Evolutionary conservation across 352 stramenopile species (phyloP), one percentile per base, ranked within the genome.

Genomic region (Pythium coloratum): DNA sequence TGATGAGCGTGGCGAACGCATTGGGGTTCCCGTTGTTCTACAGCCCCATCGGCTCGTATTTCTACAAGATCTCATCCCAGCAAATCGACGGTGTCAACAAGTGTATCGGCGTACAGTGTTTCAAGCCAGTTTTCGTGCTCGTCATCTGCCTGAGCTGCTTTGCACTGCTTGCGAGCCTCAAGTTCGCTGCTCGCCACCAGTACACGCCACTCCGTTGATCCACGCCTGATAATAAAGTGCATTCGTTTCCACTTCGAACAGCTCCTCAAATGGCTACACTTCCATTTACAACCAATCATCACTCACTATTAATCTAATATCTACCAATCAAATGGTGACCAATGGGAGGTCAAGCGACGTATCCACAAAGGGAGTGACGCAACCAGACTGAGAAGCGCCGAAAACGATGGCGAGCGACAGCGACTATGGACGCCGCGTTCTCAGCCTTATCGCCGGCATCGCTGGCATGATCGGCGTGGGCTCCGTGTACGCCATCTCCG

Each of bases 401-500:
- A 38, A 49, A 14, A 47, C 47, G 42, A 26, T 58, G 55, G 34
- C 55, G 16, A 10, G 24, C 12, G 46, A 51, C 42, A 6, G 33
- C 36, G 67, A 68, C 55, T 62, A 49, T n/a, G 47, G 24, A 34
- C 67, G 61, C 8, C 67, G 67, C 60, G 67, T 62, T 62, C 56
- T 69, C 10, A 92, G 83, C 55, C 67, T 95, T 30, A 56, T 82
- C 20, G 80, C 83, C 1, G 87, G 87, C 14, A 55, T 91, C 61
- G 59, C 81, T 30, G 71, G 89, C 34, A 92, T 93, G 80, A 73
- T 90, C 26, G 82, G 84, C 7, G 78, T 94, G 14, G 87, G 87
- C 9, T 93, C 84, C 9, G 80, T 86, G 34, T 93, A 95, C 69
- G 83, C 84, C 16, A 80, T 95, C 28, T 94, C 87, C 3, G 77